Base-by-base conservation (phyloP, 352 stramenopile genomes). In the Pythium rhizo-oryzae region DNA sequence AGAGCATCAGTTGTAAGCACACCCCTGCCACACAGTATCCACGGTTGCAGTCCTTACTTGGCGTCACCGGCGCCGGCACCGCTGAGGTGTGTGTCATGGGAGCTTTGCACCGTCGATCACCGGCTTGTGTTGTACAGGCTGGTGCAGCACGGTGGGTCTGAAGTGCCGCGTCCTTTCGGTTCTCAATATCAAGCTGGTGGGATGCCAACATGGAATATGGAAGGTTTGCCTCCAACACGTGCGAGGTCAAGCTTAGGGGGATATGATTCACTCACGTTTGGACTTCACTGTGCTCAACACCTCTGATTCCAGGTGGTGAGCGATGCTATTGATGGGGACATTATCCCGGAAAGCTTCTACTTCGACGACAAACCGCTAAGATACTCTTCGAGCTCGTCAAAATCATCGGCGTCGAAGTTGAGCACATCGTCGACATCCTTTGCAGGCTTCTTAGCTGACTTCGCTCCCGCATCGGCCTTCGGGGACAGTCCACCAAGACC, bases 341-440 rank as follows among this genome's bases (percentile, higher is more conserved):
- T 47, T 28, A 33, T 46, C 19, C 12, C 23, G 23, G 7, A 23
- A 52, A 50, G 33, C 24, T 54, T 60, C 53, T 76, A 74, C 35
- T 80, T 82, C 47, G 79, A 82, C 33, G 84, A 87, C 23, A 96
- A 75, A 8, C 83, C 85, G 41, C 85, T 96, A 53, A 96, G 74
- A 66, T 96, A 96, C 65, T 96, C 82, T 71, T 96, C 88, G 25
- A 96, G 72, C 64, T 96, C 88, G 41, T 94, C 88, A 72, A 96
- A 96, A 79, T 96, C 85, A 65, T 96, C 88, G 5, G 85, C 88
- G 1, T 74, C 86, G 71, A 96, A 94, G 75, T 95, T 93, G 75
- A 94, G 85, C 62, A 92, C 81, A 56, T 93, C 85, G 28, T 90
- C 82, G 1, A 65, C 54, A 25, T 72, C 70, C 54, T 76, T 76